Evolutionary conservation across 192 early-diverging fungal genomes (phyloP), one percentile per base, ranked within the genome.

Genomic region (Coemansia sp.): DNA sequence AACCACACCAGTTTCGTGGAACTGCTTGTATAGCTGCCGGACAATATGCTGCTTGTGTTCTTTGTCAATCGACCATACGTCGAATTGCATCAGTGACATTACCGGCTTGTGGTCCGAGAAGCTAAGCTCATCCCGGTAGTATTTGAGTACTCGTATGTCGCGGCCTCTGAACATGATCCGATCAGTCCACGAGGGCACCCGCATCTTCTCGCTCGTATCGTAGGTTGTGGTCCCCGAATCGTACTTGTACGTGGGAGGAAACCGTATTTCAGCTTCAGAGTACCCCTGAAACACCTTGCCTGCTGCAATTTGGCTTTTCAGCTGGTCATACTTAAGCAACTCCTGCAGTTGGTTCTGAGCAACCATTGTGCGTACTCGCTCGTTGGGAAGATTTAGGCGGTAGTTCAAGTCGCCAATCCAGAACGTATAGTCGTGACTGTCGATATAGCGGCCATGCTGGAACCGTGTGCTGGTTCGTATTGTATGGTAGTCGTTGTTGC

Each of bases 161-260:
- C 57, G 26, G 54, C 76, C 76, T 0, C 58, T 44, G 34, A 62
- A 66, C 39, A 92, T 66, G 17, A 98, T 85, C 43, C 97, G 85
- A 71, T 99, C 97, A 26, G 96, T 98, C 91, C 93, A 99, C 6
- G 92, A 89, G 1, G 97, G 97, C 5, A 90, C 83, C 10, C 97
- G 82, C 67, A 88, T 84, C 80, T 99, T 99, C 38, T 98, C 96
- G 26, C 89, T 92, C 6, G 88, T 87, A 58, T 99, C 97, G 55
- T 96, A 99, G 5, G 60, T 79, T 16, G 88, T 81, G 1, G 86
- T 88, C 4, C 88, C 88, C 1, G 79, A 62, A 63, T 99, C 90
- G 59, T 89, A 98, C 69, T 99, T 99, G 85, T 97, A 99, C 0
- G 97, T 99, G 0, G 97, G 97, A n/a, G 82, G 80, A 78, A 99